A percentile compares a stretch with the other conserved stretches of the same genome.
phyloP scores from a whole-genome alignment of 306 rosid species.

The Senna tora region DNA sequence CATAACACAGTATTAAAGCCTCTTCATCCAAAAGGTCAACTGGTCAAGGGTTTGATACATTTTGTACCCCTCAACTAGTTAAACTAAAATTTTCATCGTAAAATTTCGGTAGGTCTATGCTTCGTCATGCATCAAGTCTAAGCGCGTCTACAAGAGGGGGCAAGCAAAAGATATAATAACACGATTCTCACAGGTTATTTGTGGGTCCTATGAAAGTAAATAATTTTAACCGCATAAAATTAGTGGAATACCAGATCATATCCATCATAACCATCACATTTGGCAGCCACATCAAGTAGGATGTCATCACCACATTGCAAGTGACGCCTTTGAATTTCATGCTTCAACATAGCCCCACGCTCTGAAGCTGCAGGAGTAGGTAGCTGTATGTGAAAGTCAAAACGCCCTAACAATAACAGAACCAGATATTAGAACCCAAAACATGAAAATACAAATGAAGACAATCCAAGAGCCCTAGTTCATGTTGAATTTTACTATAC shows the following conservation, averaged over 20 bases:
- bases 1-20: too few species aligned
- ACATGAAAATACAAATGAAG: constrained; percentile 30
- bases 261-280: constrained; percentile 96
- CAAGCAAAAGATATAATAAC: too few species aligned
- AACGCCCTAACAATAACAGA: constrained; percentile 63
- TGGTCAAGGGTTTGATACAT: too few species aligned
- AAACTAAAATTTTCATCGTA: too few species aligned
- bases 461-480: constrained; percentile 13
- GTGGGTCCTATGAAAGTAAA: neutral
- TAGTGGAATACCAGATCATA: constrained; percentile 85
- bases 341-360: constrained; percentile 82
- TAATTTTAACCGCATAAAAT: constrained; percentile 19
- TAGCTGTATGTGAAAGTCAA: constrained; percentile 87
- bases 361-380: constrained; percentile 91
- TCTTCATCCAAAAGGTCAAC: too few species aligned
- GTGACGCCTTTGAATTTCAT: constrained; percentile 79
- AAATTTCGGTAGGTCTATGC: too few species aligned
- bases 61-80: too few species aligned
- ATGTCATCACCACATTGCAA: constrained; percentile 72
- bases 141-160: too few species aligned
- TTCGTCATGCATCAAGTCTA: too few species aligned
- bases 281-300: constrained; percentile 77
- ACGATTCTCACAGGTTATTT: too few species aligned
- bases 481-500: constrained; percentile 13
- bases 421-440: constrained; percentile 34